Evolutionary conservation across 2,329 filamentous ascomycete genomes (phyloP).

Genomic region (Anisogramma anomala): DNA sequence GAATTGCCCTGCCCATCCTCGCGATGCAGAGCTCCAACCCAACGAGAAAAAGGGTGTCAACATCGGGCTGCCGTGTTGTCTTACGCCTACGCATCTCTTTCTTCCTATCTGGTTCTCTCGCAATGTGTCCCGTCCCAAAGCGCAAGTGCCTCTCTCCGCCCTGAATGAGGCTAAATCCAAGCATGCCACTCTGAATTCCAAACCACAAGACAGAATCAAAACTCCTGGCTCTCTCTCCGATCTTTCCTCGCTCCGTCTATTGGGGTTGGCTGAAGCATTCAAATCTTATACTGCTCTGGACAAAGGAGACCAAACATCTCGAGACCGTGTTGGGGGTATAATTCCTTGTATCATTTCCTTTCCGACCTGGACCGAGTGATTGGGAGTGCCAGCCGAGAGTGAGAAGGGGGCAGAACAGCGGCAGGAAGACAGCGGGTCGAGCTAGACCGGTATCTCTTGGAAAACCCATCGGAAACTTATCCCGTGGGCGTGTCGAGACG

Average conservation of each 20-base stretch:
- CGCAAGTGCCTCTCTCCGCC: background rate
- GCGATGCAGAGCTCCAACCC: slow-evolving; percentile 7
- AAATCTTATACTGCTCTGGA: slow-evolving; percentile 7
- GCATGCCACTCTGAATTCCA: slow-evolving; percentile 4
- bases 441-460: slow-evolving; percentile 6
- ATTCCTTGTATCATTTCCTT: slow-evolving; percentile 7
- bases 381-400: slow-evolving; percentile 2
- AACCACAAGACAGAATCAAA: background rate
- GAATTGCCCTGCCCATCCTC: slow-evolving; percentile 2
- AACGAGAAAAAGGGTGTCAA: background rate
- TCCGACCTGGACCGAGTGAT: background rate
- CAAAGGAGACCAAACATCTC: slow-evolving; percentile 9
- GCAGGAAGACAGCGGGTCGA: background rate
- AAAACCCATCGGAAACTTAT: background rate
- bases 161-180: slow-evolving; percentile 5
- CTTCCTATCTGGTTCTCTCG: background rate
- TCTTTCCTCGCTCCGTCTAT: slow-evolving; percentile 7
- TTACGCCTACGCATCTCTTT: background rate
- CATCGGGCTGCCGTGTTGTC: background rate
- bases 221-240: slow-evolving; percentile 1
- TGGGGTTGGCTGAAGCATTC: slow-evolving; percentile 1
- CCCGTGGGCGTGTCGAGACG: background rate
- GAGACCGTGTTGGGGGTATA: slow-evolving; percentile 7
- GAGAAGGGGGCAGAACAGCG: background rate
- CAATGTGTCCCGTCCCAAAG: slow-evolving; percentile 3